Base-by-base conservation (phyloP, 345 rosid species). In the Rhodamnia rubescens region DNA sequence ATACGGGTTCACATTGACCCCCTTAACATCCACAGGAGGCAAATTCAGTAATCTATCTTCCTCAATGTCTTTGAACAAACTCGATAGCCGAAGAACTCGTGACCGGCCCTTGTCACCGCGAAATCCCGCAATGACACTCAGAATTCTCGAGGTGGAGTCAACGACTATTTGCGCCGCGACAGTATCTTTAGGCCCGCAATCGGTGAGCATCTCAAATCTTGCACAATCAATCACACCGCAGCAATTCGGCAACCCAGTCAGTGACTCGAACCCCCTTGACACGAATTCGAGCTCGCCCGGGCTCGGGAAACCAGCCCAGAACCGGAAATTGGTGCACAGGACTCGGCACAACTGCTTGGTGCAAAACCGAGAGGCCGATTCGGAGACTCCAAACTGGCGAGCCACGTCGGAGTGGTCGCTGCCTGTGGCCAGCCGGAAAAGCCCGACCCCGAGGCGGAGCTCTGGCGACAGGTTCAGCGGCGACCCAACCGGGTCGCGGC, bases 311-410 rank as follows among this genome's bases (percentile, higher is more conserved):
- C 88, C 94, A 21, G 92, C 91, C 97, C 97, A 91, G 88, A 93
- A 93, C 27, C 95, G 92, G 74, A 94, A 93, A 91, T 94, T 92
- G 57, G 95, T 94, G 90, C 97, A 92, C 44, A 92, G 90, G 24
- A 94, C 97, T 14, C 97, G 93, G 74, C 93, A 93, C 87, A 93
- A 61, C 55, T 94, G 95, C 88, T 89, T 93, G 22, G 90, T 88
- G 82, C 95, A 93, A 83, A 94, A 94, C 83, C 95, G 94, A 81
- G 94, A 84, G 87, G 88, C 91, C 11, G 93, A 82, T 91, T 91
- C 94, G 2, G 93, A 53, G 81, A 94, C 97, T 83, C 94, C 91
- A 57, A 94, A 94, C 53, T 93, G 84, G 42, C 58, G 69, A 32
- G 95, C 91, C 69, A 94, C 91, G 55, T 91, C 92, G 14, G 51